A percentile compares a stretch with the other conserved stretches of the same genome.
These are phyloP conservation scores for Gossypium thurberi DNA, from an alignment of 345 rosid genomes.

Conservation along the genomic window DNA sequence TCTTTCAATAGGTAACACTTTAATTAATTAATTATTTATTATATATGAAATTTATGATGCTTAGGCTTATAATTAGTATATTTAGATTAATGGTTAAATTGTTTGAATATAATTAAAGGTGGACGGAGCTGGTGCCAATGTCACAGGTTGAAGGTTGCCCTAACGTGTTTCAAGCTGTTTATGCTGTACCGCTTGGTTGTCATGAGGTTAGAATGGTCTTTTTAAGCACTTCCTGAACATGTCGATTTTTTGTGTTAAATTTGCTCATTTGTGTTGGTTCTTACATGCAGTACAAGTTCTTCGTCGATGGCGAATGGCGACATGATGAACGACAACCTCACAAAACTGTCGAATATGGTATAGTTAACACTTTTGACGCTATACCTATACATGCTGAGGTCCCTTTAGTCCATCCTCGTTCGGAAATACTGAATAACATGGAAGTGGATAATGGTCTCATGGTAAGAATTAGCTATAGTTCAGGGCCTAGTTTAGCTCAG, in stretches of 20 bases:
- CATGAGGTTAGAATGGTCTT: constrained; percentile 44
- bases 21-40: background rate
- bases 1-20: constrained; percentile 48
- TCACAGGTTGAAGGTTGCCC: constrained; percentile 65
- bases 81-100: constrained; percentile 2
- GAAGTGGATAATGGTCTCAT: constrained; percentile 42
- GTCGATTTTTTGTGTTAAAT: background rate
- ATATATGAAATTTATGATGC: background rate
- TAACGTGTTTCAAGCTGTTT: constrained; percentile 54
- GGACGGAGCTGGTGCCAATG: constrained; percentile 54
- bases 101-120: constrained; percentile 26
- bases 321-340: constrained; percentile 50
- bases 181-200: constrained; percentile 48
- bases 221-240: background rate
- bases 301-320: constrained; percentile 66
- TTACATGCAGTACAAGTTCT: constrained; percentile 54
- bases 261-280: background rate
- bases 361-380: constrained; percentile 53
- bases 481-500: background rate
- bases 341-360: constrained; percentile 41
- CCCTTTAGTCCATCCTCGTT: constrained; percentile 21
- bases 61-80: constrained; percentile 1
- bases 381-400: constrained; percentile 34
- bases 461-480: constrained; percentile 30
- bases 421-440: constrained; percentile 35